phyloP scores from a whole-genome alignment of 1,139 yeast species.

The Yamadazyma sp. region DNA sequence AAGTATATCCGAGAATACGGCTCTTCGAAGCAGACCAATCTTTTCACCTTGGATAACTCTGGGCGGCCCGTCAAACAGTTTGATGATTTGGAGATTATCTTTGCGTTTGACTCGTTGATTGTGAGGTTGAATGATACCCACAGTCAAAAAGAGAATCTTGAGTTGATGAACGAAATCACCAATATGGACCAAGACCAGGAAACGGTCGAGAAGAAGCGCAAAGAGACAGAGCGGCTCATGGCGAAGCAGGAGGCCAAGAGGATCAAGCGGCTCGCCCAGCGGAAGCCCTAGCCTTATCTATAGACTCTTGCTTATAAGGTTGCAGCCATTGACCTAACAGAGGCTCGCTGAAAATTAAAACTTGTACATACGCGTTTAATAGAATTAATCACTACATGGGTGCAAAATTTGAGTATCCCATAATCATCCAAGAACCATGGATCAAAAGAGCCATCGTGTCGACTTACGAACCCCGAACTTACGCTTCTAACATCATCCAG shows the following conservation, averaged over 20 bases:
- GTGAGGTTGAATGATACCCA: constrained; percentile 24
- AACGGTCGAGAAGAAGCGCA: constrained; percentile 20
- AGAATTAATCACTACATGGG: background rate
- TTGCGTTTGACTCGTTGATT: constrained; percentile 45
- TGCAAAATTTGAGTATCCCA: constrained; percentile 17
- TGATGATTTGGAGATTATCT: constrained; percentile 36
- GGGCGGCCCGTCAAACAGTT: constrained; percentile 16
- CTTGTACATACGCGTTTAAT: constrained; percentile 3
- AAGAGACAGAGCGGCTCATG: constrained; percentile 23
- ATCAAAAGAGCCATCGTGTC: constrained; percentile 10
- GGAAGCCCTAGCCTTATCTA: constrained; percentile 4
- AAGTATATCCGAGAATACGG: constrained; percentile 26
- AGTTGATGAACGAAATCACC: constrained; percentile 17
- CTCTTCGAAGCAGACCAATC: constrained; percentile 21
- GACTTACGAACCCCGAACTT: constrained; percentile 4
- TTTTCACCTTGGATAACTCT: constrained; percentile 22
- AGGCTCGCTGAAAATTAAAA: too few relatives aligned
- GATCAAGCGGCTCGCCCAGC: constrained; percentile 25
- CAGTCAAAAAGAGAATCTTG: constrained; percentile 18
- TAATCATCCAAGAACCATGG: constrained; percentile 27
- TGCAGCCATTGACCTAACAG: too few relatives aligned
- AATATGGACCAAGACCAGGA: constrained; percentile 19
- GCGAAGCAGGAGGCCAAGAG: constrained; percentile 41
- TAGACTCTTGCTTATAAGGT: too few relatives aligned
- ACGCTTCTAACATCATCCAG: constrained; percentile 14